Conservation (phyloP, 345 rosid species). For the Citrus maxima region DNA sequence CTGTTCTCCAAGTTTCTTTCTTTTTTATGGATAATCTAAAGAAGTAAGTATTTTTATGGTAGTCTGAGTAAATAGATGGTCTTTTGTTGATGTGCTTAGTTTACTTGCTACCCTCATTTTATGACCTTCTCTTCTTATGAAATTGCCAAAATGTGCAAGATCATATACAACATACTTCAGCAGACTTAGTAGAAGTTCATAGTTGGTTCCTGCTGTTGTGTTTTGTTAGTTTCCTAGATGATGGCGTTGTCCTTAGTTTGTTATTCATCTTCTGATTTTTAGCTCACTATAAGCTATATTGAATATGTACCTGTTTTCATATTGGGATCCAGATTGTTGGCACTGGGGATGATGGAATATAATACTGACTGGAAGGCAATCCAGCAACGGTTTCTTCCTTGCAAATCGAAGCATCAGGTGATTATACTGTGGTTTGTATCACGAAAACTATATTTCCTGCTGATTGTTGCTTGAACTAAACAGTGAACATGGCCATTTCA, state of each 20-base stretch:
- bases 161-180: neutral
- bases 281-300: neutral
- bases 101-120: neutral
- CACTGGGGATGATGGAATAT: conserved; percentile 80
- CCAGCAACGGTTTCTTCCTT: conserved; percentile 91
- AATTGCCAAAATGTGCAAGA: neutral
- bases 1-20: neutral
- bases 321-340: conserved; percentile 59
- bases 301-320: conserved; percentile 8
- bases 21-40: neutral
- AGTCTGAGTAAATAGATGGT: neutral
- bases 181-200: neutral
- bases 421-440: conserved; percentile 1
- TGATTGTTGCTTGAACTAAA: neutral
- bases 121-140: neutral
- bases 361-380: conserved; percentile 96
- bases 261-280: neutral
- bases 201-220: neutral
- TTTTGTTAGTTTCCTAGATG: neutral
- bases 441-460: neutral
- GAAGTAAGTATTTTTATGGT: neutral
- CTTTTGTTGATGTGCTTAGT: neutral
- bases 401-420: conserved; percentile 97
- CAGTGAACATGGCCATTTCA: neutral
- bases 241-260: neutral